Conservation (phyloP, 2,329 filamentous ascomycete genomes). For the Davidsoniella eucalypti region DNA sequence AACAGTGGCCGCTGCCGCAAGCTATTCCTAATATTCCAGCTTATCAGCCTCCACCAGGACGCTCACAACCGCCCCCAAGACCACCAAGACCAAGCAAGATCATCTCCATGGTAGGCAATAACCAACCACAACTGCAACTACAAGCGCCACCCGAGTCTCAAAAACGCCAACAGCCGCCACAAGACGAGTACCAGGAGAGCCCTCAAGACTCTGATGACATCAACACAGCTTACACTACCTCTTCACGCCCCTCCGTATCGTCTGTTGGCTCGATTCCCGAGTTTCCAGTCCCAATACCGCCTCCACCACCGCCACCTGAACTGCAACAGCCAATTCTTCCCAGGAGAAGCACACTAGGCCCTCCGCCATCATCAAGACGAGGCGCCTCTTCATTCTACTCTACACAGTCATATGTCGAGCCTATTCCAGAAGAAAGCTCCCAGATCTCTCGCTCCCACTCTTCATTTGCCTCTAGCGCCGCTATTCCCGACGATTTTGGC, state of each 20-base stretch:
- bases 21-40: conserved; percentile 21
- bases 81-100: conserved; percentile 38
- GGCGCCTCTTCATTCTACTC: conserved; percentile 51
- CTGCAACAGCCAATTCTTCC: conserved; percentile 20
- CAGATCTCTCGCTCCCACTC: conserved; percentile 35
- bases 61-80: conserved; percentile 34
- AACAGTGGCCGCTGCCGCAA: conserved; percentile 22
- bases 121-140: conserved; percentile 33
- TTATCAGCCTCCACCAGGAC: conserved; percentile 35
- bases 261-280: conserved; percentile 42
- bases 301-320: conserved; percentile 14
- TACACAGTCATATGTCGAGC: conserved; percentile 50
- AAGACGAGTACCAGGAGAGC: conserved; percentile 22
- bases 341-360: conserved; percentile 38
- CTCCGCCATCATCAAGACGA: conserved; percentile 42
- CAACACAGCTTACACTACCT: conserved; percentile 31
- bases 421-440: conserved; percentile 57
- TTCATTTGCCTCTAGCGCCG: conserved; percentile 56
- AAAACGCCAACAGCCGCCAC: conserved; percentile 15
- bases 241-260: conserved; percentile 34
- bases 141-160: conserved; percentile 20
- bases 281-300: conserved; percentile 25
- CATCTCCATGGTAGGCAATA: conserved; percentile 34
- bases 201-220: conserved; percentile 22
- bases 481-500: conserved; percentile 53